Evolutionary conservation across 768 basidiomycete species (phyloP).

Genomic region (Inosperma sp.): DNA sequence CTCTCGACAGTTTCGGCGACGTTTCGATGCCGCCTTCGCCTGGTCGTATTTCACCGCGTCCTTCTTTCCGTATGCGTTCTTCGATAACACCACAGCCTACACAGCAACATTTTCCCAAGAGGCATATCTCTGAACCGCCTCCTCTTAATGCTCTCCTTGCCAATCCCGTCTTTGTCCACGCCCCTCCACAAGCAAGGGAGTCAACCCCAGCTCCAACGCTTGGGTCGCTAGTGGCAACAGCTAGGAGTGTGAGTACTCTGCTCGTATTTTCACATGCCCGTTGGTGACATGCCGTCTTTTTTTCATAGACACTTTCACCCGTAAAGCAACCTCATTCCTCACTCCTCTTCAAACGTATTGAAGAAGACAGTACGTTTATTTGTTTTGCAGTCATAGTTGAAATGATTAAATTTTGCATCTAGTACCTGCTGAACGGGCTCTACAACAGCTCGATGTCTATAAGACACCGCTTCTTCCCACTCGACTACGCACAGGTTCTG

Average conservation of each 20-base stretch:
- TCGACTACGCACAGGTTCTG: constrained; percentile 40
- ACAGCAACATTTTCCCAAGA: constrained; percentile 20
- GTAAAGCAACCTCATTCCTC: constrained; percentile 51
- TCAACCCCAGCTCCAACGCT: constrained; percentile 42
- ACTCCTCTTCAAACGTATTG: constrained; percentile 40
- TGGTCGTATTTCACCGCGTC: constrained; percentile 32
- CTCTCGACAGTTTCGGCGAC: constrained; percentile 38
- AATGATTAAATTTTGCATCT: constrained; percentile 19
- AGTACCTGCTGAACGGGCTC: constrained; percentile 59
- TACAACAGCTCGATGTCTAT: constrained; percentile 72
- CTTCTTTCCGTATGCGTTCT: constrained; percentile 58
- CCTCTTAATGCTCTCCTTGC: constrained; percentile 54
- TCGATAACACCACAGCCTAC: constrained; percentile 67
- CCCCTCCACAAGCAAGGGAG: constrained; percentile 38
- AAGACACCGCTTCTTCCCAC: constrained; percentile 74
- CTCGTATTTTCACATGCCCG: constrained; percentile 2
- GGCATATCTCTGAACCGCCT: constrained; percentile 67
- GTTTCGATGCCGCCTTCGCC: constrained; percentile 44
- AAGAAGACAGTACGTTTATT: constrained; percentile 27
- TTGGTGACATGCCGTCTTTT: constrained; percentile 7
- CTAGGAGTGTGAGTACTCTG: constrained; percentile 45
- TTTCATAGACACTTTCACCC: constrained; percentile 43
- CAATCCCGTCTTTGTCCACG: constrained; percentile 67
- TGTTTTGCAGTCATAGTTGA: neutral
- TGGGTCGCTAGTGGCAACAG: constrained; percentile 54